Conservation (phyloP, 2,329 filamentous ascomycete genomes). For the Trichoderma sp. region DNA sequence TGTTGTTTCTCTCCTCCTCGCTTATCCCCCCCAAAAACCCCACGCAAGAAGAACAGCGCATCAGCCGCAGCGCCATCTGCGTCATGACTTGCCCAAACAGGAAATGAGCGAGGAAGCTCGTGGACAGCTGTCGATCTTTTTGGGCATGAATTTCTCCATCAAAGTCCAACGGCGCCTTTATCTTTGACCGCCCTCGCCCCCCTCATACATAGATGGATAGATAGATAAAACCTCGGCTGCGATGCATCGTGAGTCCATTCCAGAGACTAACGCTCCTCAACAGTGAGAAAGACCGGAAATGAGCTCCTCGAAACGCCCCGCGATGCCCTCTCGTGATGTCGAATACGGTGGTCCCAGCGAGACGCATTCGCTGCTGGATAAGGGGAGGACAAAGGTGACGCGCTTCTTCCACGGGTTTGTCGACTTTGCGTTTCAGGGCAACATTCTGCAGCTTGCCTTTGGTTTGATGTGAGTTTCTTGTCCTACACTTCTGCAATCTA, state of each 20-base stretch:
- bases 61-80: conserved; percentile 26
- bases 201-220: not conserved
- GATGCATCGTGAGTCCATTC: not conserved
- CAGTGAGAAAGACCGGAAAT: not conserved
- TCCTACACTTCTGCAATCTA: not conserved
- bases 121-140: conserved; percentile 10
- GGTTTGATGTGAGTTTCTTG: conserved; percentile 64
- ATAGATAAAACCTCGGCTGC: too few species aligned
- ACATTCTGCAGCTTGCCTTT: conserved; percentile 75
- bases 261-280: not conserved
- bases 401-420: conserved; percentile 65
- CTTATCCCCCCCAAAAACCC: not conserved
- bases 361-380: conserved; percentile 48
- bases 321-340: conserved; percentile 12
- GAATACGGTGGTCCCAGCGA: conserved; percentile 33
- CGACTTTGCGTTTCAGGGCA: conserved; percentile 73
- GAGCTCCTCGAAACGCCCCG: conserved; percentile 15
- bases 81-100: conserved; percentile 14
- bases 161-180: not conserved
- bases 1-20: not conserved
- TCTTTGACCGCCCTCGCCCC: too few species aligned
- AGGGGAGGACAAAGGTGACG: conserved; percentile 51
- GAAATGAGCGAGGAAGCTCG: conserved; percentile 24
- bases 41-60: conserved; percentile 8
- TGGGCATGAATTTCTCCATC: not conserved